A percentile compares a stretch with the other conserved stretches of the same genome.
Conservation (phyloP, 345 rosid genomes). For the Barbarea vulgaris region DNA sequence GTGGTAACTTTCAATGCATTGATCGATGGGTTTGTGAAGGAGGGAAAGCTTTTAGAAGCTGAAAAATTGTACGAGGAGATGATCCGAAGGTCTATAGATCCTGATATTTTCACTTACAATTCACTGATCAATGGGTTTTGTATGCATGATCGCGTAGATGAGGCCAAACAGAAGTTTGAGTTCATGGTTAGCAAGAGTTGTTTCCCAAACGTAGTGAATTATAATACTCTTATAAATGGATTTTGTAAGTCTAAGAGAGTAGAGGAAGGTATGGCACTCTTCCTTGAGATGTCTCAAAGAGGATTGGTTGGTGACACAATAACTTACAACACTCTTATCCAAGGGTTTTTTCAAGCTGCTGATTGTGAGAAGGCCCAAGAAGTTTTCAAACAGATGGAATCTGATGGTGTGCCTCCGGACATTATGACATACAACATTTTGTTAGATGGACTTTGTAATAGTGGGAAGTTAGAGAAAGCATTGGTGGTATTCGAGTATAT, state of each 20-base stretch:
- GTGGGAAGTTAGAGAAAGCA: too few species aligned
- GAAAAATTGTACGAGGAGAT: background rate
- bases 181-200: conserved; percentile 16
- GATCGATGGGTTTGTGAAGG: background rate
- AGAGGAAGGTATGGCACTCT: conserved; percentile 30
- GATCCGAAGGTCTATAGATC: background rate
- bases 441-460: too few species aligned
- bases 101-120: background rate
- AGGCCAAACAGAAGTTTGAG: background rate
- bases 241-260: conserved; percentile 29
- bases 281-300: too few species aligned
- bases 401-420: too few species aligned
- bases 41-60: too few species aligned
- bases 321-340: too few species aligned
- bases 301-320: too few species aligned
- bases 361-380: too few species aligned
- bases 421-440: too few species aligned
- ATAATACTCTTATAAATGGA: conserved; percentile 33
- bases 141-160: background rate
- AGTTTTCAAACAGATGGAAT: too few species aligned
- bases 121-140: background rate
- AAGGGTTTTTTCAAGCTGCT: too few species aligned
- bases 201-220: conserved; percentile 24
- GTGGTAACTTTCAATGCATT: background rate
- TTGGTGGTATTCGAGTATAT: too few species aligned